Base-by-base conservation (phyloP, 768 basidiomycete species). In the Pseudohyphozyma bogoriensis region DNA sequence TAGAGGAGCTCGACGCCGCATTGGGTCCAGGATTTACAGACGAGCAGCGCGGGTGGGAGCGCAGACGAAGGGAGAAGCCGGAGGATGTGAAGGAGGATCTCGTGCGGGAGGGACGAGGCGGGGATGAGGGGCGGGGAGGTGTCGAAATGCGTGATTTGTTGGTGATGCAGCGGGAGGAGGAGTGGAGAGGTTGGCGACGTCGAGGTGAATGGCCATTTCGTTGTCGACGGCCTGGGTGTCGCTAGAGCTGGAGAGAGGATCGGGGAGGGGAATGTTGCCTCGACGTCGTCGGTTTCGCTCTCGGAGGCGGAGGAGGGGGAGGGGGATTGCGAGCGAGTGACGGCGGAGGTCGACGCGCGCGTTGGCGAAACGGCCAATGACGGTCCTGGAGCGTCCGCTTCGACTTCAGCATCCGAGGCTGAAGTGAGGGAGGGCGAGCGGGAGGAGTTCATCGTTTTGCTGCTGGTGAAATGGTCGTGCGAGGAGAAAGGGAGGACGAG, bases 1-100 rank as follows among this genome's bases (percentile, higher is more conserved):
- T 92, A 99, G 28, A 97, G 79, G 26, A 96, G 80, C 73, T 96
- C 89, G 45, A 92, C 90, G 33, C 89, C 84, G 74, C 90, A 95
- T 72, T 92, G 86, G 78, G 90, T 96, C 91, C 93, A 99, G 31
- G 83, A 80, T 59, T 88, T 83, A 24, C 84, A 90, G 31, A 96
- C 91, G 58, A 85, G 82, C 62, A 92, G 79, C 42, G 82, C 79
- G 65, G 79, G 77, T 64, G 85, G 81, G 50, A 96, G 79, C 73
- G 93, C 87, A 60, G 80, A 78, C 0, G 82, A 79, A 2, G 68
- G 65, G 16, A 99, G 79, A 68, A 90, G 82, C 66, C 85, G 87
- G 67, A 99, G 80, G 70, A 96, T 86, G 72, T 93, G 85, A 20
- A 95, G 87, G 71, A 96, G 83, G 42, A 97, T 81, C 74, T 97